Conservation (phyloP, 306 rosid species). For the Citrullus colocynthis region DNA sequence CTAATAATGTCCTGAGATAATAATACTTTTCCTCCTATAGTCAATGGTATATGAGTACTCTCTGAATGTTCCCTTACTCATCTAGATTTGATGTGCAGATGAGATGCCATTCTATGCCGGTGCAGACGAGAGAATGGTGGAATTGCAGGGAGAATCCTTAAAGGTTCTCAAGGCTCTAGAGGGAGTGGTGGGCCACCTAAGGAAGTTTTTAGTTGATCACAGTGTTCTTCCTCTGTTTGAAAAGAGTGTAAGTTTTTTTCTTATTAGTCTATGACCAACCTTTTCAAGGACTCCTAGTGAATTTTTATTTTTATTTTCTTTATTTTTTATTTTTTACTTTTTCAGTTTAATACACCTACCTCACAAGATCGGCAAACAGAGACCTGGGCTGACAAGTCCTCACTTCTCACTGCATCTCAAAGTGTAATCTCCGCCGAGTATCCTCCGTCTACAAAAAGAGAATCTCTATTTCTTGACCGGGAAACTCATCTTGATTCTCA, state of each 20-base stretch:
- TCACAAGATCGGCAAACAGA: slow-evolving; percentile 66
- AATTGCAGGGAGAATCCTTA: slow-evolving; percentile 77
- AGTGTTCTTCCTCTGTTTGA: slow-evolving; percentile 94
- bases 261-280: not conserved
- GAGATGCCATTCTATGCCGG: slow-evolving; percentile 87
- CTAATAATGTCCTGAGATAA: not conserved
- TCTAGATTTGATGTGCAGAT: slow-evolving; percentile 33
- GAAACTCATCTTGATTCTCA: slow-evolving; percentile 67
- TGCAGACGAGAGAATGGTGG: slow-evolving; percentile 84
- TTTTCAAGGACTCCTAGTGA: slow-evolving; percentile 1
- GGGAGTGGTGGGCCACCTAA: slow-evolving; percentile 76
- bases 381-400: slow-evolving; percentile 52
- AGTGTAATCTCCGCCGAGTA: slow-evolving; percentile 32
- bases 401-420: slow-evolving; percentile 48
- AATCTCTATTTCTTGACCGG: slow-evolving; percentile 51
- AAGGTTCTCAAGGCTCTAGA: slow-evolving; percentile 84
- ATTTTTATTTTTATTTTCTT: slow-evolving; percentile 8
- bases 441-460: slow-evolving; percentile 49
- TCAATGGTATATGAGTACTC: not conserved
- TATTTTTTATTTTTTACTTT: not conserved
- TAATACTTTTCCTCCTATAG: not conserved
- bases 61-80: not conserved
- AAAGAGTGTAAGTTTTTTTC: slow-evolving; percentile 54
- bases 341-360: slow-evolving; percentile 35
- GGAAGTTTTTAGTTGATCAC: slow-evolving; percentile 95